phyloP scores from a whole-genome alignment of 345 rosid genomes.

The Camelina laxa region DNA sequence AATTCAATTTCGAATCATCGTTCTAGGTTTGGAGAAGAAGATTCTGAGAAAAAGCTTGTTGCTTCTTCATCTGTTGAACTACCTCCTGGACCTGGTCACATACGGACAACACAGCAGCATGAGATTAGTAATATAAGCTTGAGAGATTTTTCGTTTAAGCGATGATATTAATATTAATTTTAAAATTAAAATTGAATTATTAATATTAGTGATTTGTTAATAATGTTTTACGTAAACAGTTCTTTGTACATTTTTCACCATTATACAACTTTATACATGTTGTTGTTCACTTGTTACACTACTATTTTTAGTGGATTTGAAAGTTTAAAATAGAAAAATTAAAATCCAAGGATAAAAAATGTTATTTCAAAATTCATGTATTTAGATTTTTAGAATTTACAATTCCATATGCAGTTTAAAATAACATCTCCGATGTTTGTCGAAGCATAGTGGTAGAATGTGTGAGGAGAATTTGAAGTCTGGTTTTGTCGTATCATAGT shows the following conservation, averaged over 20 bases:
- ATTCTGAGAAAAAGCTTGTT: constrained; percentile 6
- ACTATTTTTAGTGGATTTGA: too few relatives aligned
- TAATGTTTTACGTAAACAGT: neutral
- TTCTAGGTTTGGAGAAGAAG: constrained; percentile 28
- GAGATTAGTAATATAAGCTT: constrained; percentile 25
- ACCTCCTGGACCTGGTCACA: constrained; percentile 31
- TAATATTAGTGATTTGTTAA: constrained; percentile 3
- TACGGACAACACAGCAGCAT: constrained; percentile 30
- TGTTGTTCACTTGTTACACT: too few relatives aligned
- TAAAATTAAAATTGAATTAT: neutral
- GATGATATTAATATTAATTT: constrained; percentile 26
- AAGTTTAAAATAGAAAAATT: too few relatives aligned
- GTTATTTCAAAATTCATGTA: too few relatives aligned
- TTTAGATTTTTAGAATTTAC: too few relatives aligned
- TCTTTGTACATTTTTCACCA: constrained; percentile 8
- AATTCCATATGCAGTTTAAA: too few relatives aligned
- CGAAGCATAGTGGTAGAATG: too few relatives aligned
- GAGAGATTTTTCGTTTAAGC: constrained; percentile 47
- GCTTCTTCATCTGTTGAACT: constrained; percentile 24
- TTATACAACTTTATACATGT: neutral
- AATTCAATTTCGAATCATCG: neutral
- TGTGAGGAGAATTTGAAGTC: too few relatives aligned
- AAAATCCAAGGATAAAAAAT: too few relatives aligned
- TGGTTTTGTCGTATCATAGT: too few relatives aligned
- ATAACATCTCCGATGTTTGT: too few relatives aligned